A percentile compares a stretch with the other conserved stretches of the same genome.
These are phyloP conservation scores for Cyberlindnera petersonii DNA, from an alignment of 805 yeast species.

Conservation along the genomic window DNA sequence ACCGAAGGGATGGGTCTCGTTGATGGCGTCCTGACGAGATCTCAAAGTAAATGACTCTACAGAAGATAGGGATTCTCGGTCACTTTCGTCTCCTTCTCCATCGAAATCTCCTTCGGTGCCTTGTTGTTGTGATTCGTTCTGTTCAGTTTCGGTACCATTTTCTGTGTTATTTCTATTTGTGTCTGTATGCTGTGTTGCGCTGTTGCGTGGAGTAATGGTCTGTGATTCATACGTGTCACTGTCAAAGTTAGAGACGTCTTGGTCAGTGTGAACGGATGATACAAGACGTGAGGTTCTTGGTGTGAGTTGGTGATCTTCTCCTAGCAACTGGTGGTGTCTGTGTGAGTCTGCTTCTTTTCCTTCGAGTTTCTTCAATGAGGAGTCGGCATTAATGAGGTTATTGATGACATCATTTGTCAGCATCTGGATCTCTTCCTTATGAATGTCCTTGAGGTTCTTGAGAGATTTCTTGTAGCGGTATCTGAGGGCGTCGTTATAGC, in stretches of 20 bases:
- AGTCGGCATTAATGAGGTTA: conserved; percentile 26
- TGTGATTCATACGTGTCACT: conserved; percentile 8
- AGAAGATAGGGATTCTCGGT: conserved; percentile 44
- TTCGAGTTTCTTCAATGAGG: conserved; percentile 24
- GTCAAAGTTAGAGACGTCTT: conserved; percentile 5
- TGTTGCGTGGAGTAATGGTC: conserved; percentile 4
- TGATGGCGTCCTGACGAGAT: conserved; percentile 94
- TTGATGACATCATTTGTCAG: conserved; percentile 19
- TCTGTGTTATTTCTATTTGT: conserved; percentile 3
- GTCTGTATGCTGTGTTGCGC: background rate
- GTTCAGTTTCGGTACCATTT: conserved; percentile 6
- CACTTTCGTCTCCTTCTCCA: conserved; percentile 29
- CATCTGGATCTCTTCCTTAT: conserved; percentile 11
- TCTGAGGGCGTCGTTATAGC: conserved; percentile 66
- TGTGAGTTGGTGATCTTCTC: conserved; percentile 8
- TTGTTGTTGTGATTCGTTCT: too few relatives aligned
- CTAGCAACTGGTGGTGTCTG: conserved; percentile 10
- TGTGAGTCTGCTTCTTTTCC: conserved; percentile 22
- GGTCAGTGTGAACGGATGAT: conserved; percentile 6
- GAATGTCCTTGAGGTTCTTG: conserved; percentile 18
- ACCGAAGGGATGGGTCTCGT: conserved; percentile 96
- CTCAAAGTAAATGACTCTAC: conserved; percentile 82
- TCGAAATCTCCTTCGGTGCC: conserved; percentile 2
- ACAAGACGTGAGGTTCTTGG: conserved; percentile 7
- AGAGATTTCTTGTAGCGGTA: conserved; percentile 36